Evolutionary conservation across 805 yeast genomes (phyloP), one percentile per base, ranked within the genome.

Genomic region (Candida ipomoeae): DNA sequence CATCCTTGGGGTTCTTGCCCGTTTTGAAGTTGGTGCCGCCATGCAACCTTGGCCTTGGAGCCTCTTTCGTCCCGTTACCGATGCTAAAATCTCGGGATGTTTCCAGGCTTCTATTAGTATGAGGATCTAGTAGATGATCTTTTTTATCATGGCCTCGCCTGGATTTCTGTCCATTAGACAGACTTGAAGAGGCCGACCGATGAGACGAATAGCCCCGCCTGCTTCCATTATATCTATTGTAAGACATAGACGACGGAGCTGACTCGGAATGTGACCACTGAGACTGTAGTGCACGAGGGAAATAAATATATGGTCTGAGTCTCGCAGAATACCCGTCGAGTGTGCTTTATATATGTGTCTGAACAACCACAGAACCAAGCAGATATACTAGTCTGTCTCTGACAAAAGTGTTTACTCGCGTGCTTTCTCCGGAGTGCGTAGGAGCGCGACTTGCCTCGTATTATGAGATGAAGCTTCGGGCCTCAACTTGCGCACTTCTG

Each of bases 11-110:
- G 51, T 73, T 73, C 8, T 52, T 54, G 2, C 77, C 75, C 1
- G 72, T 63, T 10, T 11, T 48, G 18, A 63, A 62, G 50, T 70
- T 63, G 2, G 75, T 69, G 5, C 75, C 77, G n/a, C 23, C 33
- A 44, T 41, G 46, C 1, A 13, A 13, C 10, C n/a, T 23, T n/a
- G 29, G 18, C 26, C 14, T 39, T 7, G 17, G 29, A n/a, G 32
- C 41, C n/a, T 23, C 41, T 14, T 15, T 39, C n/a, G 17, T 7
- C 17, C 41, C 41, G 14, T 26, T n/a, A 41, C 45, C 32, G n/a
- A 33, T 42, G 34, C 34, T 15, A 10, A 37, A n/a, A 21, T 20
- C 37, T 33, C 45, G 45, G n/a, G 36, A 11, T 17, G 20, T 32
- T n/a, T 42, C 38, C n/a, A 15, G 18, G 8, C 23, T 4, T 39